phyloP scores from a whole-genome alignment of 768 basidiomycete species.

The Ramaria sp. region DNA sequence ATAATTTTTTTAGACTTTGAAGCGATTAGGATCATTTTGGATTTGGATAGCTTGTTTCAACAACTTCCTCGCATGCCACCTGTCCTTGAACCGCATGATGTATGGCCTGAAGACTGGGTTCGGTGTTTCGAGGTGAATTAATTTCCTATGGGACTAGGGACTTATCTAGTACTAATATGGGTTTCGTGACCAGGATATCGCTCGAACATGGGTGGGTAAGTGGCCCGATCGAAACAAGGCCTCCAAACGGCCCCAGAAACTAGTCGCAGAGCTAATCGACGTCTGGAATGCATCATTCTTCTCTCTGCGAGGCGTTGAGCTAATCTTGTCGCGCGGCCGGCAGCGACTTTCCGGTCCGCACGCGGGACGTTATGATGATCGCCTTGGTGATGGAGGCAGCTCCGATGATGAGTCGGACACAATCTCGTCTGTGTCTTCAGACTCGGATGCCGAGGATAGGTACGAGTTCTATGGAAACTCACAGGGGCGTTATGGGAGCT shows the following conservation, averaged over 20 bases:
- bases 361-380: constrained; percentile 42
- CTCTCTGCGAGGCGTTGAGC: constrained; percentile 60
- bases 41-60: constrained; percentile 66
- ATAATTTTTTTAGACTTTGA: constrained; percentile 8
- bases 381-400: constrained; percentile 30
- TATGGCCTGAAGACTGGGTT: constrained; percentile 70
- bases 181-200: constrained; percentile 45
- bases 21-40: constrained; percentile 15
- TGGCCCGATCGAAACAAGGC: constrained; percentile 42
- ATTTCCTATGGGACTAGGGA: not conserved
- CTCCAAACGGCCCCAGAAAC: constrained; percentile 38
- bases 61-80: constrained; percentile 61
- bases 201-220: constrained; percentile 66
- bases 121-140: constrained; percentile 59
- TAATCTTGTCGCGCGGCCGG: constrained; percentile 70
- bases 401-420: constrained; percentile 25
- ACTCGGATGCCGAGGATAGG: constrained; percentile 24
- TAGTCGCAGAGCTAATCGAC: constrained; percentile 63
- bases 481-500: constrained; percentile 32
- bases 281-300: constrained; percentile 77
- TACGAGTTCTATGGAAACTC: constrained; percentile 22
- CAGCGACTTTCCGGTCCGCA: constrained; percentile 63
- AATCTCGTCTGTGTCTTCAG: constrained; percentile 14
- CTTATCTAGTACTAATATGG: not conserved
- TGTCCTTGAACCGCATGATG: constrained; percentile 65